Conservation (phyloP, 805 yeast genomes). For the Kazachstania taianensis region DNA sequence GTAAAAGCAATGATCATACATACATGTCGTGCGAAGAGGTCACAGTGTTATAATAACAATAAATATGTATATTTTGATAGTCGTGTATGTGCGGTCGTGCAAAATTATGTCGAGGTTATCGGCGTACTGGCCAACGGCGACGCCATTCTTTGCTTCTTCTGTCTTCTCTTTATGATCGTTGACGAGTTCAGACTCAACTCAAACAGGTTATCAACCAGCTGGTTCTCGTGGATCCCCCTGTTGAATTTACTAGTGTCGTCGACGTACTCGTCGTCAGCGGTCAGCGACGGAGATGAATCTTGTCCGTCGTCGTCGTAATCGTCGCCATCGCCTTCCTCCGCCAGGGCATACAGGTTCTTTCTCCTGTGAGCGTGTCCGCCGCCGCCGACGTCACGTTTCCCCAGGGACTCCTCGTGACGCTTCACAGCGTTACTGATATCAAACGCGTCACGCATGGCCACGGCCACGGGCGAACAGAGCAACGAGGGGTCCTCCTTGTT, state of each 20-base stretch:
- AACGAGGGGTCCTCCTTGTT: conserved; percentile 16
- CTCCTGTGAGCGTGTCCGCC: no score
- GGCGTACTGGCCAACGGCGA: conserved; percentile 1
- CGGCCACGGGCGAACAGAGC: conserved; percentile 61
- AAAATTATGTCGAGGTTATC: no score
- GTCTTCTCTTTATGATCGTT: conserved; percentile 34
- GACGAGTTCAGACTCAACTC: conserved; percentile 31
- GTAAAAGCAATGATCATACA: no score
- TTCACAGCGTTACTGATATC: conserved; percentile 81
- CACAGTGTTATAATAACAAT: no score
- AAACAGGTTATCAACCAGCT: conserved; percentile 23
- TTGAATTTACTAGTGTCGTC: conserved; percentile 8
- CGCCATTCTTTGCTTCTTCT: conserved; percentile 8
- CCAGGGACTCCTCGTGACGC: conserved; percentile 67
- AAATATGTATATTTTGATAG: no score
- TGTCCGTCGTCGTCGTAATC: conserved; percentile 16
- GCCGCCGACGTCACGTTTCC: no score
- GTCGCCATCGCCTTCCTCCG: conserved; percentile 5
- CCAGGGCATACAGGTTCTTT: conserved; percentile 4
- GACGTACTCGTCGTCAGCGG: neutral
- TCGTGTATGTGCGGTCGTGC: no score
- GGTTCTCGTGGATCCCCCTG: conserved; percentile 4
- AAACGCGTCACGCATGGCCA: conserved; percentile 75
- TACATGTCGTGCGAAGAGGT: no score
- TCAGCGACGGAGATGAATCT: conserved; percentile 6